Conservation (phyloP, 805 yeast species). For the Suhomyces kilbournensis region DNA sequence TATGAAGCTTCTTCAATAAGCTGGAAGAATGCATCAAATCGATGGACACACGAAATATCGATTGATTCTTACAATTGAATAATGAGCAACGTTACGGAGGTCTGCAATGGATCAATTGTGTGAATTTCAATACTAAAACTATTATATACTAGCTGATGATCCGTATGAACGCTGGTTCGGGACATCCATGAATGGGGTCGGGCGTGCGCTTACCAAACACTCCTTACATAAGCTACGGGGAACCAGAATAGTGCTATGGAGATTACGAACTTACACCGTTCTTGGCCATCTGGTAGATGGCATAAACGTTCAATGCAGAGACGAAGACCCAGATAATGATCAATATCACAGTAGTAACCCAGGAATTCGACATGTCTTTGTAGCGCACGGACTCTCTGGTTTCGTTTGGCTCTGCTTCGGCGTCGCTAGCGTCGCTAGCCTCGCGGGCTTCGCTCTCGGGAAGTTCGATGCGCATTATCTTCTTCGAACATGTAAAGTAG, state of each 20-base stretch:
- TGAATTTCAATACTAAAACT: no score
- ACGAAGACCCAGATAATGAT: slow-evolving; percentile 68
- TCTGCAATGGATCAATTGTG: background rate
- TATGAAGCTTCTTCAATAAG: slow-evolving; percentile 34
- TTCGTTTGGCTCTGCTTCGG: slow-evolving; percentile 7
- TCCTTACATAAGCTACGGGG: background rate
- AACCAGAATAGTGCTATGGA: no score
- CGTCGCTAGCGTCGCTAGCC: background rate
- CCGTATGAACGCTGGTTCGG: background rate
- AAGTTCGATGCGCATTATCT: slow-evolving; percentile 62
- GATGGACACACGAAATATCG: background rate
- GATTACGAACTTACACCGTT: slow-evolving; percentile 23
- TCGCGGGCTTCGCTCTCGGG: slow-evolving; percentile 4
- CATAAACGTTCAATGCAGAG: slow-evolving; percentile 67
- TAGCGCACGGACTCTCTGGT: slow-evolving; percentile 16
- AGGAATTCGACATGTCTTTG: slow-evolving; percentile 60
- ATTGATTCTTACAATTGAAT: no score
- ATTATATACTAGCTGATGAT: no score
- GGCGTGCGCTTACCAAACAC: background rate
- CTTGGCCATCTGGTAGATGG: slow-evolving; percentile 40
- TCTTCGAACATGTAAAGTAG: slow-evolving; percentile 69
- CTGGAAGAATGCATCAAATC: slow-evolving; percentile 20
- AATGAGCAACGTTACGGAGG: no score
- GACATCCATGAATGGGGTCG: background rate
- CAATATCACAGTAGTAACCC: slow-evolving; percentile 53